Conservation (phyloP, 176 grass and related monocot genomes). For the Paspalum notatum region DNA sequence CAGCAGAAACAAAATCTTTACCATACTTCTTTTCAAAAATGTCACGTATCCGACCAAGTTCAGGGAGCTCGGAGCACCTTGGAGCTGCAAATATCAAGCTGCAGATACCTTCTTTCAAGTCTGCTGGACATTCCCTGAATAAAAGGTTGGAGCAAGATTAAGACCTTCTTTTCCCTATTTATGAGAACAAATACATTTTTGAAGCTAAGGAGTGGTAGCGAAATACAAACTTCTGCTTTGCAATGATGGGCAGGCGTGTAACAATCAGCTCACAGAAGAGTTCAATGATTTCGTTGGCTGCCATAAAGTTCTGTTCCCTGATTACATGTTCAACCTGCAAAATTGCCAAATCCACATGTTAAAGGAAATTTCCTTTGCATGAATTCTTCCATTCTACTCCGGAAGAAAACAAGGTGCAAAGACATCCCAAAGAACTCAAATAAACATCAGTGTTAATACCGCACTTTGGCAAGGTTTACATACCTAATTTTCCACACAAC, state of each 20-base stretch:
- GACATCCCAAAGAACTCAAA: background rate
- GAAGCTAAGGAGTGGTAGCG: background rate
- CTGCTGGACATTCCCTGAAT: slow-evolving; percentile 79
- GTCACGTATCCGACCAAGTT: slow-evolving; percentile 72
- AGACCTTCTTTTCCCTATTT: slow-evolving; percentile 8
- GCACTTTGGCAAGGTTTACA: background rate
- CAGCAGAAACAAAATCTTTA: slow-evolving; percentile 84
- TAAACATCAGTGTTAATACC: background rate
- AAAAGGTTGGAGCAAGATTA: slow-evolving; percentile 35
- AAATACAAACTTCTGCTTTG: slow-evolving; percentile 81
- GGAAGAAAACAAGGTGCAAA: background rate
- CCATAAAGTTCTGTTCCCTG: slow-evolving; percentile 91
- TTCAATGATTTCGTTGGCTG: slow-evolving; percentile 90
- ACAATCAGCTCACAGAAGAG: slow-evolving; percentile 96
- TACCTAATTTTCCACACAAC: background rate
- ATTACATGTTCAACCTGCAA: slow-evolving; percentile 97
- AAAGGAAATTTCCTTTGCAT: background rate
- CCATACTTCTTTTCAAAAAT: slow-evolving; percentile 97
- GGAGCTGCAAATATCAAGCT: slow-evolving; percentile 95
- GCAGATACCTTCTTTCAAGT: slow-evolving; percentile 98
- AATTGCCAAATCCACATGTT: slow-evolving; percentile 16
- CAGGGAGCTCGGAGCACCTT: slow-evolving; percentile 94
- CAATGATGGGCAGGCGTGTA: slow-evolving; percentile 78
- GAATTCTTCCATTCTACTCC: background rate
- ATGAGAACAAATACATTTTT: background rate